Evolutionary conservation across 768 basidiomycete species (phyloP).

Genomic region (Phanerodontia chrysosporium): DNA sequence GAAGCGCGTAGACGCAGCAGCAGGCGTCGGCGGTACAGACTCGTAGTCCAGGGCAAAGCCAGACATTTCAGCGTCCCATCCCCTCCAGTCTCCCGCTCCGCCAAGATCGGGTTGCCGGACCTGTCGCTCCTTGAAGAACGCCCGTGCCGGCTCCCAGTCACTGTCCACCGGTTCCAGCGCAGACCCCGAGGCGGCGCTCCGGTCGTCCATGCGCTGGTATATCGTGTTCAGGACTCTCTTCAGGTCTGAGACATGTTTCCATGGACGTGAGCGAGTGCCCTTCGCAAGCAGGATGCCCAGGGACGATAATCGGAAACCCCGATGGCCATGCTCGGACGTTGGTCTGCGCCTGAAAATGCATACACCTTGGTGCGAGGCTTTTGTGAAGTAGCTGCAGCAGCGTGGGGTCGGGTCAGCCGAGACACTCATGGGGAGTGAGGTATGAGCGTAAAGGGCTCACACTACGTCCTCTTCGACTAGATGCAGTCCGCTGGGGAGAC

Average conservation of each 20-base stretch:
- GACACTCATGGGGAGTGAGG: background rate
- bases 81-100: slow-evolving; percentile 57
- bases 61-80: slow-evolving; percentile 64
- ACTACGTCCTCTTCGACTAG: slow-evolving; percentile 75
- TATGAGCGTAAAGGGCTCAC: slow-evolving; percentile 36
- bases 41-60: background rate
- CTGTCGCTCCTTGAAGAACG: slow-evolving; percentile 65
- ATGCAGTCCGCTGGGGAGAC: slow-evolving; percentile 79
- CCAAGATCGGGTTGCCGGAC: slow-evolving; percentile 45
- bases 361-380: slow-evolving; percentile 64
- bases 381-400: slow-evolving; percentile 65
- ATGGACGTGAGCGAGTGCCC: slow-evolving; percentile 65
- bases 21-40: background rate
- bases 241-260: slow-evolving; percentile 64
- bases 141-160: slow-evolving; percentile 60
- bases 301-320: slow-evolving; percentile 77
- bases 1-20: background rate
- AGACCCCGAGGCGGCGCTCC: slow-evolving; percentile 9
- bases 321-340: slow-evolving; percentile 67
- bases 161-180: slow-evolving; percentile 42
- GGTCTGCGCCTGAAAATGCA: slow-evolving; percentile 68
- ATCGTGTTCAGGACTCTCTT: slow-evolving; percentile 54
- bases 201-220: slow-evolving; percentile 46
- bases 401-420: background rate
- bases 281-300: slow-evolving; percentile 69